Percentiles rank a stretch among this genome's conserved stretches.
Conservation (phyloP, 805 yeast genomes). For the Saccharomycopsis sp. region DNA sequence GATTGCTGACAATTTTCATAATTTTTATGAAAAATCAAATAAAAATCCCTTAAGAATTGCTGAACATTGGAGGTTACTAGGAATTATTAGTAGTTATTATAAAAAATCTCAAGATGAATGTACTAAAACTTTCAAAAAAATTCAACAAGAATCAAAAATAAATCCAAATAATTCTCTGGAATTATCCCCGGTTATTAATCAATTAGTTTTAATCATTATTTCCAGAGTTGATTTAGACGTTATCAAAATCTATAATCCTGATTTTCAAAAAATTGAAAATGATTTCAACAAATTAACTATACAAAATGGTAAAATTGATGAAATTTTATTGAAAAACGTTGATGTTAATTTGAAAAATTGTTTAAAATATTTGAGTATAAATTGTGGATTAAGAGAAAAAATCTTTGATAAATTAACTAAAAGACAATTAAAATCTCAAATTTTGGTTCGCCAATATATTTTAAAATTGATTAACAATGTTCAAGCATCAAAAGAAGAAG, state of each 20-base stretch:
- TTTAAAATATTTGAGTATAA: constrained; percentile 8
- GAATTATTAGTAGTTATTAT: constrained; percentile 9
- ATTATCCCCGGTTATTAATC: constrained; percentile 9
- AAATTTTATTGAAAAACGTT: constrained; percentile 5
- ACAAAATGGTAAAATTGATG: neutral
- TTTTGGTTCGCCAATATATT: constrained; percentile 12
- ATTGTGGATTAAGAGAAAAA: constrained; percentile 16
- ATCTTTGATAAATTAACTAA: constrained; percentile 14
- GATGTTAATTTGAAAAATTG: constrained; percentile 8
- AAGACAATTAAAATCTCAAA: constrained; percentile 10
- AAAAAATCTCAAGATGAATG: constrained; percentile 12
- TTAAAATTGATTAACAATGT: constrained; percentile 3
- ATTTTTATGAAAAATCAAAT: constrained; percentile 7
- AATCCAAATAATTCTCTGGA: constrained; percentile 12
- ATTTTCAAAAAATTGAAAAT: neutral
- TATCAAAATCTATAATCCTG: neutral
- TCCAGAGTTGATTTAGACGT: constrained; percentile 16
- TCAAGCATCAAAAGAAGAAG: constrained; percentile 1
- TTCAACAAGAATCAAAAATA: constrained; percentile 3
- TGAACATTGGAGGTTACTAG: constrained; percentile 10
- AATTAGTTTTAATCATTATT: constrained; percentile 9
- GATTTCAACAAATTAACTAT: neutral
- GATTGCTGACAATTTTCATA: constrained; percentile 17
- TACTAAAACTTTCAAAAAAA: constrained; percentile 1
- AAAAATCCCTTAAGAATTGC: neutral